phyloP scores from a whole-genome alignment of 768 basidiomycete genomes.

The Boletus rufocinnamomeus region DNA sequence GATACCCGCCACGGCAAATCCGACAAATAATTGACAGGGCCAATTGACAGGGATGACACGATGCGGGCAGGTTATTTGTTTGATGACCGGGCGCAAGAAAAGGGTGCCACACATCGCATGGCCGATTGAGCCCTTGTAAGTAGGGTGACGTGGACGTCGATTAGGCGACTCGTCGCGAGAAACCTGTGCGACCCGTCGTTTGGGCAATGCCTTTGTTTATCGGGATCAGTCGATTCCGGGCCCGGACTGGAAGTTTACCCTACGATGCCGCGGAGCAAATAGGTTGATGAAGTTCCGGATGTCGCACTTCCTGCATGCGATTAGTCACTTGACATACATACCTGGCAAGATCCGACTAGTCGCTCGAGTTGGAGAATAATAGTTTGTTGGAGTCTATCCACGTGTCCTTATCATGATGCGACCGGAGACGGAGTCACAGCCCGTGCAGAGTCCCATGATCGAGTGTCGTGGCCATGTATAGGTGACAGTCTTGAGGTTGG shows the following conservation, averaged over 20 bases:
- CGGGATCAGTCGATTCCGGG: conserved; percentile 1
- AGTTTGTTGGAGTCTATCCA: neutral
- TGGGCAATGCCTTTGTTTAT: conserved; percentile 7
- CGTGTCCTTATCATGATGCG: conserved; percentile 7
- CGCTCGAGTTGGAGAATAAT: neutral
- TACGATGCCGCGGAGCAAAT: conserved; percentile 15
- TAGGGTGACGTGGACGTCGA: neutral
- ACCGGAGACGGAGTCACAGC: neutral
- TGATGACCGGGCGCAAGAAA: conserved; percentile 3
- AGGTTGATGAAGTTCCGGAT: conserved; percentile 15
- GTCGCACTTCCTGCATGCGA: neutral
- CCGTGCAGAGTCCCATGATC: neutral
- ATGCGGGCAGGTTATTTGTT: neutral
- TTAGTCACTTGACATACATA: neutral
- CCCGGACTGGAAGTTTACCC: neutral
- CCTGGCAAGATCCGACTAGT: conserved; percentile 19
- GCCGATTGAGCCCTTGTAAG: neutral
- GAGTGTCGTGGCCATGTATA: neutral
- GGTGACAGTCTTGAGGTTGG: neutral
- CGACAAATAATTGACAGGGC: neutral
- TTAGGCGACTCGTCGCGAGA: neutral
- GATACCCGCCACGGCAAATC: conserved; percentile 9
- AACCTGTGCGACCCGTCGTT: neutral
- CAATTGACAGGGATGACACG: neutral
- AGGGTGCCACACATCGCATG: neutral